A percentile compares a stretch with the other conserved stretches of the same genome.
Conservation (phyloP, 1,139 yeast species). For the Yamadazyma siamensis region DNA sequence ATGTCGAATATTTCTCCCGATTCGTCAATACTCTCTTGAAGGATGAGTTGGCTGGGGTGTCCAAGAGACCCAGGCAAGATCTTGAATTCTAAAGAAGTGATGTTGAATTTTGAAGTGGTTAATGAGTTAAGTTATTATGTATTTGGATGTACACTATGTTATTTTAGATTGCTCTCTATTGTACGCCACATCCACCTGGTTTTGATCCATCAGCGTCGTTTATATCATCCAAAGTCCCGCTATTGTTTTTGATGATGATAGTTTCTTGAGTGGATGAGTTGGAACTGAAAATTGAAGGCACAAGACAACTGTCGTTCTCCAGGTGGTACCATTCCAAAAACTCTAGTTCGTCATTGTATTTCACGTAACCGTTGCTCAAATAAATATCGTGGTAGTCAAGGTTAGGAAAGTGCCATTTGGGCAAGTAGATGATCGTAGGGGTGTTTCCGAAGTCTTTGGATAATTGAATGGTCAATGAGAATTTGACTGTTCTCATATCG, state of each 20-base stretch:
- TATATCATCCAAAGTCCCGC: slow-evolving; percentile 33
- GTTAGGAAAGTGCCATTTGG: slow-evolving; percentile 63
- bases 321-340: slow-evolving; percentile 68
- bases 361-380: slow-evolving; percentile 55
- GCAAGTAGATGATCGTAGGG: slow-evolving; percentile 65
- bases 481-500: slow-evolving; percentile 46
- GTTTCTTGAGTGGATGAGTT: slow-evolving; percentile 22
- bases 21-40: slow-evolving; percentile 59
- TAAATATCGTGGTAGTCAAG: slow-evolving; percentile 41
- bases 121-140: slow-evolving; percentile 2
- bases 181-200: slow-evolving; percentile 1
- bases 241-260: slow-evolving; percentile 36
- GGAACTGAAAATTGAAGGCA: no score
- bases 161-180: neutral
- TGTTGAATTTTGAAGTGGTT: neutral
- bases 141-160: neutral
- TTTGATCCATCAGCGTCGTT: slow-evolving; percentile 9
- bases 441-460: slow-evolving; percentile 10
- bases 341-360: slow-evolving; percentile 48
- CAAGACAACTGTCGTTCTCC: slow-evolving; percentile 10
- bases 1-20: slow-evolving; percentile 63
- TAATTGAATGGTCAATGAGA: slow-evolving; percentile 42
- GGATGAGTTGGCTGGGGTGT: slow-evolving; percentile 46
- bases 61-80: slow-evolving; percentile 46
- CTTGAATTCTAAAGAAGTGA: slow-evolving; percentile 22